Conservation (phyloP, 768 basidiomycete species). For the Xerocomellus intermedius region DNA sequence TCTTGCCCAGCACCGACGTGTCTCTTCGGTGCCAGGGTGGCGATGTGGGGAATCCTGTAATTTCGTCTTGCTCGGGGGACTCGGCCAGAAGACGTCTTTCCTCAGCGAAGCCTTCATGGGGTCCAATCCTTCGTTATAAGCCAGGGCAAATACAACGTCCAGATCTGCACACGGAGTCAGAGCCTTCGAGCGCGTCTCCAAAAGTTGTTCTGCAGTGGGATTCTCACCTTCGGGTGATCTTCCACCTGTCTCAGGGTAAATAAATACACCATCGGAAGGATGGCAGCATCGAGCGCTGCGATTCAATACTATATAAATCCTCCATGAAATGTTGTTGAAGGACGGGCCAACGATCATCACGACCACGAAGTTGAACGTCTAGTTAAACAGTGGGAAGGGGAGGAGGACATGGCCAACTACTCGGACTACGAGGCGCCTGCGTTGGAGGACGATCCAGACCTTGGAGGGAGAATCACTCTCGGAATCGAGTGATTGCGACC, state of each 20-base stretch:
- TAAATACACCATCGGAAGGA: too few relatives aligned
- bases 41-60: too few relatives aligned
- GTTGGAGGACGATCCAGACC: constrained; percentile 27
- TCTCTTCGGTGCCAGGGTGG: too few relatives aligned
- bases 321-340: background rate
- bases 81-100: background rate
- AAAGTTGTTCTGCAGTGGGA: background rate
- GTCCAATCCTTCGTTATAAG: background rate
- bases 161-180: background rate
- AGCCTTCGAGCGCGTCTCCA: background rate
- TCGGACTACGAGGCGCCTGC: constrained; percentile 18
- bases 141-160: background rate
- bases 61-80: background rate
- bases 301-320: too few relatives aligned
- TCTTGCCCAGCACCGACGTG: too few relatives aligned
- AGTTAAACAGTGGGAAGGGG: too few relatives aligned
- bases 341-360: background rate
- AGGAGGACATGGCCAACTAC: background rate
- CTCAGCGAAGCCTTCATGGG: background rate
- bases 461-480: constrained; percentile 45
- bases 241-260: too few relatives aligned
- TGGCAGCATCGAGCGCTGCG: too few relatives aligned
- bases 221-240: background rate
- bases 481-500: constrained; percentile 54
- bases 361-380: too few relatives aligned